Percentiles rank a stretch among this genome's conserved stretches.
phyloP scores from a whole-genome alignment of 2,329 filamentous ascomycete species.

The Cercospora citrullina region DNA sequence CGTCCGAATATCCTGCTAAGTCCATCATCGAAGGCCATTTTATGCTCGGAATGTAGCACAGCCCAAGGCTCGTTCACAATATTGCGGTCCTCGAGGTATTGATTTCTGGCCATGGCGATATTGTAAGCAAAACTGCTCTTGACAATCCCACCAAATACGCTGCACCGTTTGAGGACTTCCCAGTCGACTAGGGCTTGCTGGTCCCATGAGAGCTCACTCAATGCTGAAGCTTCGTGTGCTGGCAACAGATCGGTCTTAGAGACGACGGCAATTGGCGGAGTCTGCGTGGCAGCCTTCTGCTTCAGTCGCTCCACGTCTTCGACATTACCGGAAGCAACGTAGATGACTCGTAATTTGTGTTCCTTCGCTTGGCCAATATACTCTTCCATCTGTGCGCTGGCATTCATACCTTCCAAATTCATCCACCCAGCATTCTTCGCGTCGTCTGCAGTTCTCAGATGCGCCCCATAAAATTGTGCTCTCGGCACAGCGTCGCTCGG shows the following conservation, averaged over 20 bases:
- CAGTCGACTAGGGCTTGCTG: conserved; percentile 55
- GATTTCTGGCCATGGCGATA: conserved; percentile 47
- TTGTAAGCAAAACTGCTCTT: conserved; percentile 53
- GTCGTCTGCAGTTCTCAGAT: conserved; percentile 43
- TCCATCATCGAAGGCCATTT: conserved; percentile 35
- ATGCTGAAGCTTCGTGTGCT: conserved; percentile 37
- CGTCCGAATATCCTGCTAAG: conserved; percentile 32
- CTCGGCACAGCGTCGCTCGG: conserved; percentile 33
- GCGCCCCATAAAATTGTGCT: conserved; percentile 42
- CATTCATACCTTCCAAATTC: conserved; percentile 33
- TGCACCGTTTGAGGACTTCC: conserved; percentile 50
- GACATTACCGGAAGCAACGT: conserved; percentile 48
- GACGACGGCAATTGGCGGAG: conserved; percentile 43
- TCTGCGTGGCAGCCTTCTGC: conserved; percentile 39
- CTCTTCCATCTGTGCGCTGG: conserved; percentile 41
- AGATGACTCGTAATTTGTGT: conserved; percentile 41
- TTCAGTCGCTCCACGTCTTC: conserved; percentile 43
- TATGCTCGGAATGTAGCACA: conserved; percentile 29
- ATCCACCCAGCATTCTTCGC: conserved; percentile 39
- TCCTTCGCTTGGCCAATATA: conserved; percentile 41
- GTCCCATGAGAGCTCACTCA: conserved; percentile 49
- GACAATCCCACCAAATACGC: conserved; percentile 48
- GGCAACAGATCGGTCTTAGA: conserved; percentile 49
- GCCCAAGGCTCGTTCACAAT: conserved; percentile 30
- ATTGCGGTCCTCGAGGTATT: conserved; percentile 34